Evolutionary conservation across 768 basidiomycete species (phyloP).

Genomic region (Mycena capillaripes): DNA sequence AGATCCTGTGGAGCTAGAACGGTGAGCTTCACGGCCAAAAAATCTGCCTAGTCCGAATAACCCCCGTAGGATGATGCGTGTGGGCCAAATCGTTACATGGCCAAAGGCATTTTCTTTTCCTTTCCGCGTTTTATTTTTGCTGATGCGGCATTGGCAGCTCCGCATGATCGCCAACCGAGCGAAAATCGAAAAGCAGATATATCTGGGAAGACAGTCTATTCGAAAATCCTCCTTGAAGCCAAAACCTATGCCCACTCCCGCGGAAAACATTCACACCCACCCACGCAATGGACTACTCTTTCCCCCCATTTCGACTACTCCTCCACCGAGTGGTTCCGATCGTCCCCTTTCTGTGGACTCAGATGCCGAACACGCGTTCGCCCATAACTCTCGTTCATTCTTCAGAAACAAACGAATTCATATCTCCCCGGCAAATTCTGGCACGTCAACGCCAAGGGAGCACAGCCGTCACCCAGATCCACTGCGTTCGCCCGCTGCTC

Average conservation of each 20-base stretch:
- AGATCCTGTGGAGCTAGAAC: constrained; percentile 79
- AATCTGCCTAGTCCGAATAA: background rate
- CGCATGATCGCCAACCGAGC: constrained; percentile 96
- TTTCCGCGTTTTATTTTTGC: background rate
- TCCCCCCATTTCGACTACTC: constrained; percentile 41
- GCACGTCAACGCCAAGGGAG: constrained; percentile 49
- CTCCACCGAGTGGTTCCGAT: constrained; percentile 60
- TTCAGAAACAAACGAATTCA: constrained; percentile 62
- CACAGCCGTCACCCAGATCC: constrained; percentile 50
- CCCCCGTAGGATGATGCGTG: constrained; percentile 76
- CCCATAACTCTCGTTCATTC: constrained; percentile 67
- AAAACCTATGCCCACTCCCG: constrained; percentile 36
- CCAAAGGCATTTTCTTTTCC: constrained; percentile 75
- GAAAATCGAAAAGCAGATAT: constrained; percentile 86
- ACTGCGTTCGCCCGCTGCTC: constrained; percentile 56
- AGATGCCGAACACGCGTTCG: constrained; percentile 82
- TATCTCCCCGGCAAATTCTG: constrained; percentile 49
- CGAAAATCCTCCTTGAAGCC: constrained; percentile 67
- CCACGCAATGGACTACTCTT: constrained; percentile 26
- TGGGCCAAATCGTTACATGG: constrained; percentile 95
- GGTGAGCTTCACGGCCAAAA: background rate
- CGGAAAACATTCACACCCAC: constrained; percentile 29
- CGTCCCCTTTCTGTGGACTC: constrained; percentile 81
- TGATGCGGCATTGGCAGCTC: constrained; percentile 60
- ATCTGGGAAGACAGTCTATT: constrained; percentile 80